phyloP scores from a whole-genome alignment of 768 basidiomycete genomes.

The Amanita molliuscula region DNA sequence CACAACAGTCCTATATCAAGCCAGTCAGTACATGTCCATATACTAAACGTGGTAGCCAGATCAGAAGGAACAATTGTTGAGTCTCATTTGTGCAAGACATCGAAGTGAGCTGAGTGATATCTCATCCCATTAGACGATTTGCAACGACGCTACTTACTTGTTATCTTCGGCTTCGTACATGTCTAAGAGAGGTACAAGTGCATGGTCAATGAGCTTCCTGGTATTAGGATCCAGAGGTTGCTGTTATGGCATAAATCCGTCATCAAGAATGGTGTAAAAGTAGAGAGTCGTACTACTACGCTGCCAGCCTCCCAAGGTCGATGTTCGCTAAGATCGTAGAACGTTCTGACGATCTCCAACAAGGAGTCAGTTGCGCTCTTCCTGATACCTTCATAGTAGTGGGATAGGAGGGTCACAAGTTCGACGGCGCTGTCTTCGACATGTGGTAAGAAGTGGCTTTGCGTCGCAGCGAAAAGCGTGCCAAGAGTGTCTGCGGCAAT shows the following conservation, averaged over 20 bases:
- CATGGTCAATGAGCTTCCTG: conserved; percentile 67
- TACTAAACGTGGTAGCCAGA: conserved; percentile 14
- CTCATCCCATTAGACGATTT: conserved; percentile 31
- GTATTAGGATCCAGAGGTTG: conserved; percentile 55
- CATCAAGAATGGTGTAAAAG: neutral
- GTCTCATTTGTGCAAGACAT: conserved; percentile 55
- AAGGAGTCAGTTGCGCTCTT: conserved; percentile 87
- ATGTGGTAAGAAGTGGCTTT: conserved; percentile 80
- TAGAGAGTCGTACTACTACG: conserved; percentile 36
- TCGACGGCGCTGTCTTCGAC: conserved; percentile 76
- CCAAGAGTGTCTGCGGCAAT: conserved; percentile 96
- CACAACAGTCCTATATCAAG: conserved; percentile 61
- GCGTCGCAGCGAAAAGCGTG: conserved; percentile 76
- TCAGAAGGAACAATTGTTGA: conserved; percentile 15
- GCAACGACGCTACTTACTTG: conserved; percentile 55
- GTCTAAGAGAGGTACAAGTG: conserved; percentile 66
- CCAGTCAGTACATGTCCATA: conserved; percentile 18
- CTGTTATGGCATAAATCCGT: conserved; percentile 9
- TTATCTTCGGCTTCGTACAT: conserved; percentile 94
- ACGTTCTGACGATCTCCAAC: conserved; percentile 80
- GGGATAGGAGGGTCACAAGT: conserved; percentile 68
- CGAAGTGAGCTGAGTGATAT: conserved; percentile 74
- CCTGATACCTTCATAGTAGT: conserved; percentile 97
- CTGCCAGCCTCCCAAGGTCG: conserved; percentile 77
- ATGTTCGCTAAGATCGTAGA: conserved; percentile 81